Evolutionary conservation across 371 early-diverging fungal species (phyloP), one percentile per base, ranked within the genome.

Genomic region (Actinomortierella ambigua): DNA sequence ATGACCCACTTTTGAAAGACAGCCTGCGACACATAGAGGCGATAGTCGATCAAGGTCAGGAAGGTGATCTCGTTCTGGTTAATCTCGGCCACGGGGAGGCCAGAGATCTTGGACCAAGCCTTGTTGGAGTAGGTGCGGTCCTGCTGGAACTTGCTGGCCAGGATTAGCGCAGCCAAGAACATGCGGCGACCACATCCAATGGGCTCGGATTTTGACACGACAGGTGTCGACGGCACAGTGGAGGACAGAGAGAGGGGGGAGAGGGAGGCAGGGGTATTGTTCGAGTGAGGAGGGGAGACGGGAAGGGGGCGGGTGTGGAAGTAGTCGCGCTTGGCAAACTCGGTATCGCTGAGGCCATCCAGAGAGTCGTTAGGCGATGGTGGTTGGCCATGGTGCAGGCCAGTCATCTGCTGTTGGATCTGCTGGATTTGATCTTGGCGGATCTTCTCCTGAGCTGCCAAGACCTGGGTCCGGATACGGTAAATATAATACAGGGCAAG

Each of bases 71-170:
- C 93, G 61, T 91, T 90, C 50, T 80, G 70, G 69, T 87, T 87
- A 70, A 93, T 85, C 80, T 93, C 90, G 18, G 77, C 55, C 8
- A 88, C 81, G 20, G 89, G 81, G 28, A 93, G 77, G 63, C 88
- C 85, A 40, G 90, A 89, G 50, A 93, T 84, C 78, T 89, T 89
- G 56, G 88, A 85, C 93, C 93, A 93, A 20, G 90, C 90, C 47
- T 83, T 84, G 80, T 91, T 92, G 26, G 91, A 89, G 77, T 89
- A 93, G 44, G 92, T 88, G 57, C 86, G 84, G 79, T 93, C 93
- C 62, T 85, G 85, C 60, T 91, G 83, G 61, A 88, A 93, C 69
- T 93, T 93, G 50, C 90, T 89, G 11, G 93, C 92, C 58, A 86
- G 81, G 53, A 93, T 88, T 48, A 93, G 65, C 6, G 91, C 88